These are phyloP conservation scores for Torulaspora quercuum DNA, from an alignment of 805 yeast genomes.

Conservation along the genomic window DNA sequence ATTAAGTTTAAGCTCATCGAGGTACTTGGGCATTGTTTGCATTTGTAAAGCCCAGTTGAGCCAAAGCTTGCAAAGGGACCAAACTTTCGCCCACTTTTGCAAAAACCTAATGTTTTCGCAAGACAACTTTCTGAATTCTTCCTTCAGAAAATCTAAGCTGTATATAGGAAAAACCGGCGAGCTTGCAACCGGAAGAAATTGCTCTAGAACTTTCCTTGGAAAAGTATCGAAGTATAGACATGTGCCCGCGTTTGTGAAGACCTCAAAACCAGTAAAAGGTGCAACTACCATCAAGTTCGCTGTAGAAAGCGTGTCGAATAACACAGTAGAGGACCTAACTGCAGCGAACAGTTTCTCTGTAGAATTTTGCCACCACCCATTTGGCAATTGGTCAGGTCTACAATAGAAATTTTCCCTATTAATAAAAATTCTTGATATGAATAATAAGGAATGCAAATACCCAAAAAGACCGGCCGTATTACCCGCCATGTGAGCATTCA, in stretches of 20 bases:
- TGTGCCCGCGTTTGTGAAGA: conserved; percentile 39
- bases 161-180: neutral
- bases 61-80: conserved; percentile 38
- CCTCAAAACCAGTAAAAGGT: conserved; percentile 41
- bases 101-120: conserved; percentile 28
- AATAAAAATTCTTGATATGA: conserved; percentile 37
- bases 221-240: conserved; percentile 35
- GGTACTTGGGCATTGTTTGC: conserved; percentile 25
- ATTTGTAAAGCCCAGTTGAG: conserved; percentile 29
- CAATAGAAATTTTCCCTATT: conserved; percentile 39
- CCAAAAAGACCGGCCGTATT: conserved; percentile 36
- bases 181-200: neutral
- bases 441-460: conserved; percentile 36
- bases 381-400: conserved; percentile 31
- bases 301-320: conserved; percentile 26
- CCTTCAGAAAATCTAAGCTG: neutral
- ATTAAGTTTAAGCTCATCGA: conserved; percentile 9
- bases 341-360: conserved; percentile 25
- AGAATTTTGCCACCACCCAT: conserved; percentile 35
- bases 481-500: conserved; percentile 33
- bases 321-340: conserved; percentile 27
- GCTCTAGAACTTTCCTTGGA: conserved; percentile 22
- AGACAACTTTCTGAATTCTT: conserved; percentile 26
- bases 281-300: conserved; percentile 36
- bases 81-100: conserved; percentile 31